Evolutionary conservation across 2,329 filamentous ascomycete genomes (phyloP).

Genomic region (Dendrostoma leiphaemia): DNA sequence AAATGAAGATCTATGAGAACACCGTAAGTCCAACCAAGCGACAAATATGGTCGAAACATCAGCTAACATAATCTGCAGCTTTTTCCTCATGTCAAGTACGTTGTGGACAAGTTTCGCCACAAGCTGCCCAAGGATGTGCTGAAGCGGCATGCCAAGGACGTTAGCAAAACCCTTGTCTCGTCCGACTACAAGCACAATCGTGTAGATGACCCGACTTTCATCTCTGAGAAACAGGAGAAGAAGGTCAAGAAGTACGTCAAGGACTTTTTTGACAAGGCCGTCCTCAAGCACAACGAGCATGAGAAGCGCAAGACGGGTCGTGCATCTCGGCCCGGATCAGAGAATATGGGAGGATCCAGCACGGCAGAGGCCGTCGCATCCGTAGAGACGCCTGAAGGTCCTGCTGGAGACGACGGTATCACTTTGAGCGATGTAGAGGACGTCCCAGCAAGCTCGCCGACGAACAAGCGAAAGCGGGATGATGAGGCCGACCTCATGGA

Average conservation of each 20-base stretch:
- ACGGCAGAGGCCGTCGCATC: constrained; percentile 19
- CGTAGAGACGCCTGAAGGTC: constrained; percentile 24
- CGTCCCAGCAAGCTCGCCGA: constrained; percentile 44
- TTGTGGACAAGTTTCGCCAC: constrained; percentile 82
- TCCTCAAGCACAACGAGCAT: constrained; percentile 68
- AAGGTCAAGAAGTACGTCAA: constrained; percentile 82
- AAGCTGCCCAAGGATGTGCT: constrained; percentile 80
- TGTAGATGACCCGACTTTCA: constrained; percentile 74
- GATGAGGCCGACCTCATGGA: constrained; percentile 37
- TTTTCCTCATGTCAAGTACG: constrained; percentile 79
- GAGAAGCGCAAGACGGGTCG: constrained; percentile 61
- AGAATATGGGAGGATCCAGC: constrained; percentile 19
- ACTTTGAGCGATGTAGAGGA: constrained; percentile 44
- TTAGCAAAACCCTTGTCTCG: constrained; percentile 84
- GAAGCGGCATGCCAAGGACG: constrained; percentile 62
- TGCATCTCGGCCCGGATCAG: constrained; percentile 26
- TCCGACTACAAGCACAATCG: constrained; percentile 89
- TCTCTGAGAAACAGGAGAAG: constrained; percentile 74
- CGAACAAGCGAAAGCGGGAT: constrained; percentile 65
- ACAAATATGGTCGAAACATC: no score
- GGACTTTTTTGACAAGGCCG: constrained; percentile 83
- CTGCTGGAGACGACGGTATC: constrained; percentile 33
- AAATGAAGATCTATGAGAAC: constrained; percentile 93
- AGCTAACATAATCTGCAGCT: constrained; percentile 61
- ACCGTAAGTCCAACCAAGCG: constrained; percentile 80